A percentile compares a stretch with the other conserved stretches of the same genome.
phyloP scores from a whole-genome alignment of 169 alveolate species.

The Babesia caballi region DNA sequence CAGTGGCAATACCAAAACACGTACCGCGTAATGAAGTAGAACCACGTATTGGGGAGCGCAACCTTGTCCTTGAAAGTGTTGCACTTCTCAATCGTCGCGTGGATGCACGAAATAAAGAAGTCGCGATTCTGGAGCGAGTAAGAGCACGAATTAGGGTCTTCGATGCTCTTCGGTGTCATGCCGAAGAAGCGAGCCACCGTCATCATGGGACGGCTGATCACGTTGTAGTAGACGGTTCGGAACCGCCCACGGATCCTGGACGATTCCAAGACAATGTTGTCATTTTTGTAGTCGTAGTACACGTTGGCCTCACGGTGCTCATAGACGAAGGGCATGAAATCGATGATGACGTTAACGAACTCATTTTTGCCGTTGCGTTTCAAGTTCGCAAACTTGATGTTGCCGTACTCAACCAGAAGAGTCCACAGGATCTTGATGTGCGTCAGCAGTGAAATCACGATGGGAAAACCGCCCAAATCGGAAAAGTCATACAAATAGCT shows the following conservation, averaged over 20 bases:
- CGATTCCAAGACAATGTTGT: slow-evolving; percentile 48
- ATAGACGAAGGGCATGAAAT: slow-evolving; percentile 9
- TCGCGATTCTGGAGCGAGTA: slow-evolving; percentile 26
- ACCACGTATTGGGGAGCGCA: slow-evolving; percentile 10
- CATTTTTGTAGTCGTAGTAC: slow-evolving; percentile 44
- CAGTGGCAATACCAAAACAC: slow-evolving; percentile 58
- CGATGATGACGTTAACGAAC: slow-evolving; percentile 8
- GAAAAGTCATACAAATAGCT: slow-evolving; percentile 50
- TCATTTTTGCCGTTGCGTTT: slow-evolving; percentile 9
- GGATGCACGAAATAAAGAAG: slow-evolving; percentile 12
- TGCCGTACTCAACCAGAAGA: slow-evolving; percentile 32
- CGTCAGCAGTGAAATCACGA: slow-evolving; percentile 23
- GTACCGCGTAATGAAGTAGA: slow-evolving; percentile 45
- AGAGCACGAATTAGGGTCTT: not conserved
- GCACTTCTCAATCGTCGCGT: slow-evolving; percentile 11
- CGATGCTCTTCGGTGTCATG: not conserved
- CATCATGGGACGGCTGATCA: not conserved
- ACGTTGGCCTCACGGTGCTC: slow-evolving; percentile 40
- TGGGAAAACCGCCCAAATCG: slow-evolving; percentile 42
- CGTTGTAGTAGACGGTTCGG: not conserved
- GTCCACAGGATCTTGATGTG: slow-evolving; percentile 35
- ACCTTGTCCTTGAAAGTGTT: not conserved
- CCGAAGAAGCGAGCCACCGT: not conserved
- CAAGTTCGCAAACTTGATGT: slow-evolving; percentile 11
- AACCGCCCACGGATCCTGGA: not conserved